Evolutionary conservation across 2,329 filamentous ascomycete species (phyloP).

Genomic region (Talaromyces sp.): DNA sequence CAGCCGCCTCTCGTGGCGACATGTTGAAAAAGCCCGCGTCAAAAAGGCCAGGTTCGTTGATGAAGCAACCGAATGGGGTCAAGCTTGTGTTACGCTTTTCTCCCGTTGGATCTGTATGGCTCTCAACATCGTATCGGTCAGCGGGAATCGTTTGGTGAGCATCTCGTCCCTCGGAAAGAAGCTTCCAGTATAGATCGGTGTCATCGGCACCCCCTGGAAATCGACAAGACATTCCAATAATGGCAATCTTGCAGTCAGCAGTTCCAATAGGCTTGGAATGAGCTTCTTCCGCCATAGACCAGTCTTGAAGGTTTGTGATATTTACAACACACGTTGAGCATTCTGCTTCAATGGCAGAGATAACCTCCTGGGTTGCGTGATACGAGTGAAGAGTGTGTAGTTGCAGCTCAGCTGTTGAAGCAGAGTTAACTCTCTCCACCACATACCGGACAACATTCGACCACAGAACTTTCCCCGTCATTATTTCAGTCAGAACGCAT

Average conservation of each 20-base stretch:
- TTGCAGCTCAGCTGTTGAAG: background rate
- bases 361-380: background rate
- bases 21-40: constrained; percentile 38
- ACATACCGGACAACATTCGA: background rate
- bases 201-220: background rate
- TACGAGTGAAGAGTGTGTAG: background rate
- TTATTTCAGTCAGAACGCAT: background rate
- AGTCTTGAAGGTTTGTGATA: background rate
- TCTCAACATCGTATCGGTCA: constrained; percentile 28
- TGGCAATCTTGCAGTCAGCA: background rate
- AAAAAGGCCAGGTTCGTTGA: constrained; percentile 33
- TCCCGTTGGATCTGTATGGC: constrained; percentile 28
- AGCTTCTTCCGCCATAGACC: background rate
- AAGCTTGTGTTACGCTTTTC: constrained; percentile 25
- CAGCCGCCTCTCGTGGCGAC: constrained; percentile 64
- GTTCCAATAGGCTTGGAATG: background rate
- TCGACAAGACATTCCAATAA: background rate
- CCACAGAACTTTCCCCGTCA: background rate
- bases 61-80: constrained; percentile 30
- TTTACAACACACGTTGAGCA: background rate
- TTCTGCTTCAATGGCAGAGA: background rate
- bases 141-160: constrained; percentile 44
- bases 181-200: constrained; percentile 20
- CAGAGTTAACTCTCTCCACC: background rate
- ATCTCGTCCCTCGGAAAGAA: constrained; percentile 27